Percentiles rank a stretch among this genome's conserved stretches.
These are phyloP conservation scores for Mallotus nudiflorus DNA, from an alignment of 345 rosid species.

Conservation along the genomic window DNA sequence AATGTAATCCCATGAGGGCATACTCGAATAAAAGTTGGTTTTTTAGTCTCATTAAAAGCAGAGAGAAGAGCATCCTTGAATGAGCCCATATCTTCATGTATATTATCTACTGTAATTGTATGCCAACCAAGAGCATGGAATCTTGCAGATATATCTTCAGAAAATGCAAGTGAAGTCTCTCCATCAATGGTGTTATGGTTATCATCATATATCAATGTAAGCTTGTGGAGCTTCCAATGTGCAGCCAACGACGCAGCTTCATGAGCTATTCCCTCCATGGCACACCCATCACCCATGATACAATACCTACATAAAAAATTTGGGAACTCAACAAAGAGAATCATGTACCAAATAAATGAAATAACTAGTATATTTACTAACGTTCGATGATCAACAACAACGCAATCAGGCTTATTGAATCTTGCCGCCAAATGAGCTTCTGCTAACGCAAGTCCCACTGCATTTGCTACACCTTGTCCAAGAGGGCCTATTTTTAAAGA, in stretches of 20 bases:
- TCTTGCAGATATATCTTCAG: slow-evolving; percentile 36
- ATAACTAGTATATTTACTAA: background rate
- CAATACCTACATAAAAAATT: slow-evolving; percentile 23
- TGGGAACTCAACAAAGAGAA: background rate
- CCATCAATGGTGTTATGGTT: slow-evolving; percentile 41
- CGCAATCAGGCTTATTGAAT: slow-evolving; percentile 41
- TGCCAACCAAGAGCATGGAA: slow-evolving; percentile 45
- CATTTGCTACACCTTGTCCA: slow-evolving; percentile 47
- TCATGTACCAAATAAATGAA: background rate
- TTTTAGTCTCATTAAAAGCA: slow-evolving; percentile 28
- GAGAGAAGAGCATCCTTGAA: slow-evolving; percentile 20
- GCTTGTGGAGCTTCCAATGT: slow-evolving; percentile 45
- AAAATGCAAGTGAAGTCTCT: slow-evolving; percentile 29
- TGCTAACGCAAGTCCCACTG: slow-evolving; percentile 43
- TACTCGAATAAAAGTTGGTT: slow-evolving; percentile 40
- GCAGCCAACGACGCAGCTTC: slow-evolving; percentile 48
- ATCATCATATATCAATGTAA: slow-evolving; percentile 39
- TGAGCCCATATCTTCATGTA: slow-evolving; percentile 19
- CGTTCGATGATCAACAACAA: slow-evolving; percentile 36
- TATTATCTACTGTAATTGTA: slow-evolving; percentile 24
- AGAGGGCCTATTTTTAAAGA: slow-evolving; percentile 34
- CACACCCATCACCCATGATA: slow-evolving; percentile 48
- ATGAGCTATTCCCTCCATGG: slow-evolving; percentile 48
- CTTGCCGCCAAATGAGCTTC: slow-evolving; percentile 44
- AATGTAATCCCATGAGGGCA: background rate